Conservation (phyloP, 495 filamentous ascomycete genomes). For the Pyronema omphalodes region DNA sequence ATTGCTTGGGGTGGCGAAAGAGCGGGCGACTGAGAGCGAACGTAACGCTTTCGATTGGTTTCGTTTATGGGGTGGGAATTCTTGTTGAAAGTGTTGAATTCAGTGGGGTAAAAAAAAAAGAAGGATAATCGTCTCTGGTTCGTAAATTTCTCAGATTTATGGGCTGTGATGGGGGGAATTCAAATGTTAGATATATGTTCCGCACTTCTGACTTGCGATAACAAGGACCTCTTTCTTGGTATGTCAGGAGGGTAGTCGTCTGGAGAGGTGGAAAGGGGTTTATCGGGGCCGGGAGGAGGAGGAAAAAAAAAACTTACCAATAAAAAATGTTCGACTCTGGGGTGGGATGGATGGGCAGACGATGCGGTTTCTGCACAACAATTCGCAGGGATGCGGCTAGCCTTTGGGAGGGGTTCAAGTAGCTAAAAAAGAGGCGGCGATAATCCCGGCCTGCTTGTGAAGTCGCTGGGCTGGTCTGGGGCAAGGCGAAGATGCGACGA, state of each 20-base stretch:
- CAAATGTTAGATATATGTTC: background rate
- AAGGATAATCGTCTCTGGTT: too few relatives aligned
- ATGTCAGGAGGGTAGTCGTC: background rate
- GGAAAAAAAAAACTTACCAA: background rate
- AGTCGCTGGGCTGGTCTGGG: too few relatives aligned
- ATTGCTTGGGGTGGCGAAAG: too few relatives aligned
- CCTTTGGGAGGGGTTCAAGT: background rate
- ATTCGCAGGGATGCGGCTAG: background rate
- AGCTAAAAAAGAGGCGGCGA: background rate
- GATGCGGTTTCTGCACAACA: background rate
- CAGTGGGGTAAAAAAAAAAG: too few relatives aligned
- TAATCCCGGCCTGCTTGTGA: background rate
- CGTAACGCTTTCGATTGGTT: too few relatives aligned
- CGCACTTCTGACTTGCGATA: too few relatives aligned
- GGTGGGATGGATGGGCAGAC: background rate
- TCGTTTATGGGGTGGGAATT: too few relatives aligned
- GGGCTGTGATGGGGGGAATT: constrained; percentile 16
- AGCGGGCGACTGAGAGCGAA: too few relatives aligned
- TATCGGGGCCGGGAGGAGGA: background rate
- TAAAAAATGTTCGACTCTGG: constrained; percentile 1
- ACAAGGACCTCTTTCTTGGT: background rate
- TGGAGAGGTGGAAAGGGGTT: constrained; percentile 1
- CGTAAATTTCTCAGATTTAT: too few relatives aligned
- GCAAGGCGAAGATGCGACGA: too few relatives aligned
- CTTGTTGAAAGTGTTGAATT: too few relatives aligned